These are phyloP conservation scores for Pleurotus djamor DNA, from an alignment of 768 basidiomycete genomes.

Conservation along the genomic window DNA sequence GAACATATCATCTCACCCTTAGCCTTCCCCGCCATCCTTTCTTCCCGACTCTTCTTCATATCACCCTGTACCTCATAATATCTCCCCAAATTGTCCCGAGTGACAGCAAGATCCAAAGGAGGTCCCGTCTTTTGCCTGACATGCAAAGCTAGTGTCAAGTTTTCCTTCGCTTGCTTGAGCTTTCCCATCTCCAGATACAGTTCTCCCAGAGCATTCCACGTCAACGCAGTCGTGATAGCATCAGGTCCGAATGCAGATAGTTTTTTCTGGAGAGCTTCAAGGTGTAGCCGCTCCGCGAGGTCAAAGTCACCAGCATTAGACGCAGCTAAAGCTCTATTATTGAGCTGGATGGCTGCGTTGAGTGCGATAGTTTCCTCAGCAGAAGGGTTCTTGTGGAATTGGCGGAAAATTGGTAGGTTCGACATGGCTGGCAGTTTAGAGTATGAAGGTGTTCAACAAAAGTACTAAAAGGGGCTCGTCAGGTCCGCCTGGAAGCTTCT, in stretches of 20 bases:
- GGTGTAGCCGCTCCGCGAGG: constrained; percentile 25
- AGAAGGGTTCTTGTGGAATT: not conserved
- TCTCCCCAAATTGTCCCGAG: constrained; percentile 18
- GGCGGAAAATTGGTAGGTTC: not conserved
- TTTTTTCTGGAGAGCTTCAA: constrained; percentile 26
- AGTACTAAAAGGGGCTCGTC: no score
- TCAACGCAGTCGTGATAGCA: constrained; percentile 19
- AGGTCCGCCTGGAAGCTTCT: no score
- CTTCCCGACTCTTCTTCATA: constrained; percentile 23
- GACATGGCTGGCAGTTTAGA: no score
- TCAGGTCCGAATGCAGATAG: constrained; percentile 18
- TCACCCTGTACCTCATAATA: constrained; percentile 31
- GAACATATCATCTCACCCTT: constrained; percentile 12
- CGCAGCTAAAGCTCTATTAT: constrained; percentile 7
- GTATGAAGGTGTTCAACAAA: no score
- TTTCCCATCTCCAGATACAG: constrained; percentile 29
- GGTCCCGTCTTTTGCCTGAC: constrained; percentile 15
- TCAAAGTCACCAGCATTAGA: constrained; percentile 1
- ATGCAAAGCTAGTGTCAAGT: constrained; percentile 28
- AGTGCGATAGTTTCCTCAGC: not conserved
- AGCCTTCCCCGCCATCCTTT: constrained; percentile 20
- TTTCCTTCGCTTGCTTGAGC: constrained; percentile 32
- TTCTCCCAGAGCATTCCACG: constrained; percentile 31
- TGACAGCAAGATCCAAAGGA: constrained; percentile 26
- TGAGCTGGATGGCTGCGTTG: not conserved